Evolutionary conservation across 2,329 filamentous ascomycete genomes (phyloP).

Genomic region (Penicillium sp.): DNA sequence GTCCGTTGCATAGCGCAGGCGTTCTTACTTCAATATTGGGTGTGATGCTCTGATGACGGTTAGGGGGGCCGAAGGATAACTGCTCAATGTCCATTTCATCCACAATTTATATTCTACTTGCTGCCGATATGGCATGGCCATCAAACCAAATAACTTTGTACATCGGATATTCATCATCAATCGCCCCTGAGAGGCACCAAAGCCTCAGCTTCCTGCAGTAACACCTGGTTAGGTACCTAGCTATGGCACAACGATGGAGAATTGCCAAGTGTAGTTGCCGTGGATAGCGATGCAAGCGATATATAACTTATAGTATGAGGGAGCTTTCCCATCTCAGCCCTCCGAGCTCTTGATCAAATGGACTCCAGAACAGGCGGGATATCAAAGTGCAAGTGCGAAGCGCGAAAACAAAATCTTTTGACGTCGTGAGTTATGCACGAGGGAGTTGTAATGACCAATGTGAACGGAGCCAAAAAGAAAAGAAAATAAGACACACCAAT

Average conservation of each 20-base stretch:
- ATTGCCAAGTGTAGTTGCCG: not conserved
- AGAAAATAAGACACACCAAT: not conserved
- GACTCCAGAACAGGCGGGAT: slow-evolving; percentile 9
- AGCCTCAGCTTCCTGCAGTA: too few species aligned
- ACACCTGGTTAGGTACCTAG: too few species aligned
- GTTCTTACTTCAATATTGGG: slow-evolving; percentile 32
- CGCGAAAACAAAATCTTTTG: slow-evolving; percentile 9
- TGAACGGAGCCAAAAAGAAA: not conserved
- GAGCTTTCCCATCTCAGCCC: not conserved
- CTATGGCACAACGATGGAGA: not conserved
- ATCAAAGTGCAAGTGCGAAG: slow-evolving; percentile 17
- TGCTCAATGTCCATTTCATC: slow-evolving; percentile 21
- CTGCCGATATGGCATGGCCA: not conserved
- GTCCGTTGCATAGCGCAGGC: slow-evolving; percentile 44
- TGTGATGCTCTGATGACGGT: slow-evolving; percentile 26
- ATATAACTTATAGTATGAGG: not conserved
- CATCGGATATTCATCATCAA: not conserved
- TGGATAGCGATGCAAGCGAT: not conserved
- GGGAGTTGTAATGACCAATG: slow-evolving; percentile 2
- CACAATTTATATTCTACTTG: slow-evolving; percentile 4
- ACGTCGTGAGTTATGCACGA: slow-evolving; percentile 16
- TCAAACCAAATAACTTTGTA: not conserved
- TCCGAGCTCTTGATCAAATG: not conserved
- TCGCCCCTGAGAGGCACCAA: not conserved
- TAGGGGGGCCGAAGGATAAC: slow-evolving; percentile 21